A percentile compares a stretch with the other conserved stretches of the same genome.
These are phyloP conservation scores for Babesia bigemina DNA, from an alignment of 169 alveolate genomes.

Conservation along the genomic window DNA sequence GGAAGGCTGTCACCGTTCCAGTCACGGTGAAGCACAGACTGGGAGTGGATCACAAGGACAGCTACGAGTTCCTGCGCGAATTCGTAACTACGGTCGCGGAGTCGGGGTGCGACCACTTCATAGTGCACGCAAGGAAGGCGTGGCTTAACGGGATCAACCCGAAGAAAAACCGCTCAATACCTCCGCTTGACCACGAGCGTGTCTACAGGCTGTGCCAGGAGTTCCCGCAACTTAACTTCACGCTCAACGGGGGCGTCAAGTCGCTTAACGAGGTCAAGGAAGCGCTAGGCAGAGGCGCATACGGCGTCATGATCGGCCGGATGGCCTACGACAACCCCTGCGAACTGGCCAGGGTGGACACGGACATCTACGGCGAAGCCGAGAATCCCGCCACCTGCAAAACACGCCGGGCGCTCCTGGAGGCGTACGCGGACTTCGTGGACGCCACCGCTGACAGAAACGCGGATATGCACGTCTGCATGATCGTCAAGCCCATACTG, in stretches of 20 bases:
- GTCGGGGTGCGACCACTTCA: conserved; percentile 88
- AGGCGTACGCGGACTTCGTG: conserved; percentile 68
- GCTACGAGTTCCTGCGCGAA: conserved; percentile 79
- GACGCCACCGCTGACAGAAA: conserved; percentile 50
- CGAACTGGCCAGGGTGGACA: conserved; percentile 75
- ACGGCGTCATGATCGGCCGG: conserved; percentile 87
- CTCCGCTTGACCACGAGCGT: conserved; percentile 90
- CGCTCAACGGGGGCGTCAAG: conserved; percentile 92
- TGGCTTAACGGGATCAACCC: conserved; percentile 92
- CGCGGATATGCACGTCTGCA: conserved; percentile 42
- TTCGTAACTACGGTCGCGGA: conserved; percentile 80
- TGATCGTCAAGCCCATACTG: conserved; percentile 78
- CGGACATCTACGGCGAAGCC: conserved; percentile 69
- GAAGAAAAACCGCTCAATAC: conserved; percentile 89
- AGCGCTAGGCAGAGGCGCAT: conserved; percentile 63
- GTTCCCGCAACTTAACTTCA: conserved; percentile 88
- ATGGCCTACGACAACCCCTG: conserved; percentile 83
- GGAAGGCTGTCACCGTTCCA: conserved; percentile 73
- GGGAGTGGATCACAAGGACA: conserved; percentile 92
- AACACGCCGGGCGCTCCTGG: conserved; percentile 74
- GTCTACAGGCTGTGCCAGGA: conserved; percentile 84
- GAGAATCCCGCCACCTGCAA: conserved; percentile 57
- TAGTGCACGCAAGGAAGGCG: conserved; percentile 95
- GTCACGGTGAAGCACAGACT: conserved; percentile 93
- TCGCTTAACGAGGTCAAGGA: conserved; percentile 74